These are phyloP conservation scores for Candida gorgasii DNA, from an alignment of 805 yeast genomes.

Conservation along the genomic window DNA sequence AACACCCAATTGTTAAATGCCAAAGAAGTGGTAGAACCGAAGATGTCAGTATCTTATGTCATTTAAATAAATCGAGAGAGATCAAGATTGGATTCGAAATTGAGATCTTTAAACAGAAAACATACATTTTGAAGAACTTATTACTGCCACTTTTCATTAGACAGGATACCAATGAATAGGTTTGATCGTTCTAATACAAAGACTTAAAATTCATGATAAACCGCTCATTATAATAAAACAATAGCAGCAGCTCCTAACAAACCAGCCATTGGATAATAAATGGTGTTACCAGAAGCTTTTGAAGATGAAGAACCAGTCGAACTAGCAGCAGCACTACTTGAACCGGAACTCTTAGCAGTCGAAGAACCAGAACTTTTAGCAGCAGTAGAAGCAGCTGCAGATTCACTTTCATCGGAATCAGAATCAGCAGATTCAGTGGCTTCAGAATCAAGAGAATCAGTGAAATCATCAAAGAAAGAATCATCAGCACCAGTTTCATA, in stretches of 20 bases:
- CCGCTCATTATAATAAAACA: constrained; percentile 5
- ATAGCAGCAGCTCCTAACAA: constrained; percentile 4
- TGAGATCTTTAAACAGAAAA: too few species aligned
- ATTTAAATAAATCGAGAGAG: too few species aligned
- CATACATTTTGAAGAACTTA: too few species aligned
- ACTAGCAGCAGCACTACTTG: neutral
- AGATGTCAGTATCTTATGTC: too few species aligned
- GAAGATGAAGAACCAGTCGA: neutral
- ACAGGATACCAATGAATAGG: too few species aligned
- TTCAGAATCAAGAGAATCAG: neutral
- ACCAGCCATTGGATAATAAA: constrained; percentile 6
- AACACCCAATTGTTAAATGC: too few species aligned
- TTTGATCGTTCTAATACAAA: too few species aligned
- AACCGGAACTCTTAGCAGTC: neutral
- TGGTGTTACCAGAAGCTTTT: neutral
- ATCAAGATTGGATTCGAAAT: too few species aligned
- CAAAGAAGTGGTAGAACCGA: too few species aligned
- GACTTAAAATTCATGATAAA: too few species aligned
- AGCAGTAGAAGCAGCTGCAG: neutral
- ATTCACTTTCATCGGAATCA: constrained; percentile 1
- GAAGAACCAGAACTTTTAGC: neutral
- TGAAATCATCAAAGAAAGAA: neutral
- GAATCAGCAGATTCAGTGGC: neutral
- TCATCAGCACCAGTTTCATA: constrained; percentile 3
- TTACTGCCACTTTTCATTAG: too few species aligned